Evolutionary conservation across 2,329 filamentous ascomycete genomes (phyloP).

Genomic region (Penicillium sumatraense): DNA sequence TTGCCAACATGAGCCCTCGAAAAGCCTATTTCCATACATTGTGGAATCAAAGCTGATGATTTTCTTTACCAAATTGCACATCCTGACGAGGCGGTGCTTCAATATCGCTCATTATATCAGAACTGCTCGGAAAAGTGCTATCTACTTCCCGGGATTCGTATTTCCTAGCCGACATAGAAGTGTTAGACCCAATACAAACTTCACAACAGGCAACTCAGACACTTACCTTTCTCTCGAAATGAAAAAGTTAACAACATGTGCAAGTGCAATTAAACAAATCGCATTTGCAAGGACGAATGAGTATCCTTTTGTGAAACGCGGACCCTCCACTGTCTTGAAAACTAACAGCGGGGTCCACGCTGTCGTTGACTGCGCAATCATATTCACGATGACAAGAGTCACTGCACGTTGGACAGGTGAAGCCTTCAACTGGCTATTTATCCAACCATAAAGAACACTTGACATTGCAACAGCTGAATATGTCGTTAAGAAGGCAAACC

Average conservation of each 20-base stretch:
- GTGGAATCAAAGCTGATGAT: background rate
- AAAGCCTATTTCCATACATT: background rate
- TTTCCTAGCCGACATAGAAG: background rate
- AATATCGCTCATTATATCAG: conserved; percentile 4
- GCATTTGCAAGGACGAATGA: conserved; percentile 47
- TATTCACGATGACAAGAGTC: conserved; percentile 57
- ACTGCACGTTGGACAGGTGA: conserved; percentile 52
- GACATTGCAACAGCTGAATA: conserved; percentile 59
- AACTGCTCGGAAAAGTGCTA: conserved; percentile 2
- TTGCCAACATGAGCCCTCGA: background rate
- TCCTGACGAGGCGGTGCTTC: conserved; percentile 3
- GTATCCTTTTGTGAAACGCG: conserved; percentile 50
- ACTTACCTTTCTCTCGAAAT: conserved; percentile 19
- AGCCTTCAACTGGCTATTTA: conserved; percentile 54
- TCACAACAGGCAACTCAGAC: background rate
- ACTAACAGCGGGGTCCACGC: conserved; percentile 61
- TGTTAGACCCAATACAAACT: background rate
- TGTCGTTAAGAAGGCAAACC: conserved; percentile 59
- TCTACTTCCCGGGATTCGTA: background rate
- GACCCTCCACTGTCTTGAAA: conserved; percentile 53
- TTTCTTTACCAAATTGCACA: conserved; percentile 4
- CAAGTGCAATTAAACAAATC: conserved; percentile 39
- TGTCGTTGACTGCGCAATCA: conserved; percentile 59
- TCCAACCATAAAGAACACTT: conserved; percentile 61
- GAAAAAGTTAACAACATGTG: conserved; percentile 29